A percentile compares a stretch with the other conserved stretches of the same genome.
Conservation (phyloP, 345 rosid genomes). For the Arabis alpina region DNA sequence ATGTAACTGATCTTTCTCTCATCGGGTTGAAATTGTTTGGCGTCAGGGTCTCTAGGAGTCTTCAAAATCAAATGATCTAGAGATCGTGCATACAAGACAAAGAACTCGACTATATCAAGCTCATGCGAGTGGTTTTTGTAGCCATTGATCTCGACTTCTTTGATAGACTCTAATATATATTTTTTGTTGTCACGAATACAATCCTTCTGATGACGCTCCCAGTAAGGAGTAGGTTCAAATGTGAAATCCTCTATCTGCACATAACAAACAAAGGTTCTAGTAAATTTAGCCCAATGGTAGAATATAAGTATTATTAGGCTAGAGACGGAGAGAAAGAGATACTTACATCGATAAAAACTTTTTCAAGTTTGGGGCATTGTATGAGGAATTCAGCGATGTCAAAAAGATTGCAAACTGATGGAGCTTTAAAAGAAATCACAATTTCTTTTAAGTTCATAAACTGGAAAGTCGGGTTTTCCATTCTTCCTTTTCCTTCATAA, state of each 20-base stretch:
- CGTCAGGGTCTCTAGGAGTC: too few species aligned
- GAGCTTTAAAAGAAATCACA: neutral
- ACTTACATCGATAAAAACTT: constrained; percentile 18
- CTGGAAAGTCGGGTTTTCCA: neutral
- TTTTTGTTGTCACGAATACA: too few species aligned
- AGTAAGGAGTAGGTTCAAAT: constrained; percentile 12
- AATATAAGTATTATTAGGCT: neutral
- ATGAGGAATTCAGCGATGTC: constrained; percentile 12
- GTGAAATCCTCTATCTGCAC: constrained; percentile 26
- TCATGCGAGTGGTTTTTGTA: constrained; percentile 18
- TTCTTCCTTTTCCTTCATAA: neutral
- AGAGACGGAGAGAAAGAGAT: neutral
- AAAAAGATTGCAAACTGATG: constrained; percentile 20
- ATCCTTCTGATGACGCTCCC: constrained; percentile 4
- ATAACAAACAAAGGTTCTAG: neutral
- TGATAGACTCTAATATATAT: neutral
- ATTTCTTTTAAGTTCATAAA: neutral
- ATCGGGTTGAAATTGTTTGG: too few species aligned
- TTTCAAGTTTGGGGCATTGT: constrained; percentile 10
- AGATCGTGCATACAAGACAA: neutral
- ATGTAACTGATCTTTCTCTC: too few species aligned
- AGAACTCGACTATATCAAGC: constrained; percentile 7
- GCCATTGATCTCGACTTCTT: constrained; percentile 15
- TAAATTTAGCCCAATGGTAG: neutral
- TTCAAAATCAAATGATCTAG: neutral